Evolutionary conservation across 1,139 yeast species (phyloP).

Genomic region (Saccharomyces hybrid): DNA sequence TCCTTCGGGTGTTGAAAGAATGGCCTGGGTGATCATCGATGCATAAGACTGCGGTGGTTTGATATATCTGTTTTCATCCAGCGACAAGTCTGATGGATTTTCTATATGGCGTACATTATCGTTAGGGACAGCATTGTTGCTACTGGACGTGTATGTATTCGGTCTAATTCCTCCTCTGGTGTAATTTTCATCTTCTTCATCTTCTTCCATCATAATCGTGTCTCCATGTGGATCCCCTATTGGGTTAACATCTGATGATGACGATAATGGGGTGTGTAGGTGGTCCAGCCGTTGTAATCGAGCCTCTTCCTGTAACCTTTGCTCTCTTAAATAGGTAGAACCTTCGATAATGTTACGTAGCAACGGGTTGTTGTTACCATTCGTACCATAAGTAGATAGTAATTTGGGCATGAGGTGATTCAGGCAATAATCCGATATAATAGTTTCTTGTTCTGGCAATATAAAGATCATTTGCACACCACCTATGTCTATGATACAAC

Average conservation of each 20-base stretch:
- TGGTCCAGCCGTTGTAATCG: neutral
- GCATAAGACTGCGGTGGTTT: constrained; percentile 96
- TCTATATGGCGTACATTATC: constrained; percentile 30
- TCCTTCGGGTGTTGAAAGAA: constrained; percentile 76
- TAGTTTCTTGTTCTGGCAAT: constrained; percentile 78
- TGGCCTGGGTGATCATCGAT: constrained; percentile 95
- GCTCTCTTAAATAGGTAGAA: constrained; percentile 13
- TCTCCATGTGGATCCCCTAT: neutral
- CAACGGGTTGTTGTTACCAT: constrained; percentile 14
- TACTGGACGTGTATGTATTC: neutral
- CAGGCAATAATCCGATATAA: constrained; percentile 44
- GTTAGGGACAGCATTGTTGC: neutral
- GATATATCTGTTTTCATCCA: constrained; percentile 69
- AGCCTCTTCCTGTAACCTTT: constrained; percentile 5
- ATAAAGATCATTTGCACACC: constrained; percentile 99
- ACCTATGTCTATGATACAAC: constrained; percentile 85
- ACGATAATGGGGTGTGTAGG: neutral
- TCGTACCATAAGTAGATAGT: constrained; percentile 19
- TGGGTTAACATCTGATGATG: neutral
- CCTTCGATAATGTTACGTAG: constrained; percentile 16
- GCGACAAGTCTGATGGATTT: neutral
- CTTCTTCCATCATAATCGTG: neutral
- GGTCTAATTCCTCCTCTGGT: neutral
- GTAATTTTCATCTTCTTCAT: neutral
- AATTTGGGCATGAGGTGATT: constrained; percentile 32